phyloP scores from a whole-genome alignment of 2,329 filamentous ascomycete genomes.

The Blumeria graminis region DNA sequence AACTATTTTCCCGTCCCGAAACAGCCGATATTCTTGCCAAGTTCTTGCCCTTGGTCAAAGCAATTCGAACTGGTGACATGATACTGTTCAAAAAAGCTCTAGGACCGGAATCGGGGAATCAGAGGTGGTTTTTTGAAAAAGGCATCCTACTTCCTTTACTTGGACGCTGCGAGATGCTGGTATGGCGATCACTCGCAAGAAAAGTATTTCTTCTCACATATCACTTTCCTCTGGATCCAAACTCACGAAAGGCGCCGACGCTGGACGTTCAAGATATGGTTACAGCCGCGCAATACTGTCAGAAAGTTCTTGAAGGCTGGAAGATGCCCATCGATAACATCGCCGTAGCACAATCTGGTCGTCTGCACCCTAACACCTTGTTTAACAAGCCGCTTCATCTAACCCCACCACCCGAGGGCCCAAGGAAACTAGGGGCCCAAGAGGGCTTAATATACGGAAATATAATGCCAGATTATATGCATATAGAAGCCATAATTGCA shows the following conservation, averaged over 20 bases:
- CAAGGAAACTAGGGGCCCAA: conserved; percentile 26
- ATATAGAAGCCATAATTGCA: conserved; percentile 56
- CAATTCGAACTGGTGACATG: conserved; percentile 53
- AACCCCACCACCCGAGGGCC: conserved; percentile 21
- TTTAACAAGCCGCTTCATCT: conserved; percentile 22
- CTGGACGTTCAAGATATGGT: conserved; percentile 49
- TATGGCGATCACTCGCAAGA: conserved; percentile 64
- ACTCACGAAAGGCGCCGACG: conserved; percentile 41
- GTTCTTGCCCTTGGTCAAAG: conserved; percentile 49
- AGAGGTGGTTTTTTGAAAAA: conserved; percentile 51
- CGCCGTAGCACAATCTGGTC: conserved; percentile 10
- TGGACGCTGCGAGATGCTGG: conserved; percentile 53
- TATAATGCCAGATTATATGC: conserved; percentile 29
- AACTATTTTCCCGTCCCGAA: conserved; percentile 46
- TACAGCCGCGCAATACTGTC: conserved; percentile 36
- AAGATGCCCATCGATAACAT: conserved; percentile 12
- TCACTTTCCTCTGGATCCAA: conserved; percentile 33
- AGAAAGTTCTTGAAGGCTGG: conserved; percentile 37
- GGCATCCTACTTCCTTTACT: conserved; percentile 53
- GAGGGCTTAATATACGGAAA: conserved; percentile 41
- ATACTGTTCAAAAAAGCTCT: conserved; percentile 47
- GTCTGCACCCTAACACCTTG: conserved; percentile 22
- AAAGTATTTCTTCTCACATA: conserved; percentile 60
- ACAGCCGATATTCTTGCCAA: conserved; percentile 36
- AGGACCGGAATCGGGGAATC: conserved; percentile 25